A percentile compares a stretch with the other conserved stretches of the same genome.
Evolutionary conservation across 139 green algal genomes (phyloP).

Genomic region (Chlamydomonas eustigma): DNA sequence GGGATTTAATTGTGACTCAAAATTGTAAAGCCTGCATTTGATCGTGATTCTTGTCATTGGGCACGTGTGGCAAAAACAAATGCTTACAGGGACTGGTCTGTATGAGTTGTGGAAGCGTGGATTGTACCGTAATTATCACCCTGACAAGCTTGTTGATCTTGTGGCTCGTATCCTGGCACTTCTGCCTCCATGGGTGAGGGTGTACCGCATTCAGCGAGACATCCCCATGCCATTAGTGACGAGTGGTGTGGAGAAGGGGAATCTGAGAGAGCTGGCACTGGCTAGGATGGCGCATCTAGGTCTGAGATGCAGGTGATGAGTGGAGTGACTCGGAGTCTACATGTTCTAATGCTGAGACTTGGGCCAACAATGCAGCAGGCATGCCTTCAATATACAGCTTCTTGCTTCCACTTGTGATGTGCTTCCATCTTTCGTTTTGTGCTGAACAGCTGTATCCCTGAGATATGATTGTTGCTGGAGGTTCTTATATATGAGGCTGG

Average conservation of each 20-base stretch:
- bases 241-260: constrained; percentile 91
- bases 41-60: too few species aligned
- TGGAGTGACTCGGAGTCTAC: too few species aligned
- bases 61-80: neutral
- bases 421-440: too few species aligned
- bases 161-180: constrained; percentile 85
- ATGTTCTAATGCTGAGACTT: too few species aligned
- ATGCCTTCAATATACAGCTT: too few species aligned
- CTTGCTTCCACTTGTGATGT: too few species aligned
- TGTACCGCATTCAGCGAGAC: constrained; percentile 95
- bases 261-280: constrained; percentile 93
- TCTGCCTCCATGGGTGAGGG: constrained; percentile 87
- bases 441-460: too few species aligned
- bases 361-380: too few species aligned
- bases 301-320: constrained; percentile 60
- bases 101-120: constrained; percentile 98
- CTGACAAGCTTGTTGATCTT: constrained; percentile 89
- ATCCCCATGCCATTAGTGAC: constrained; percentile 98
- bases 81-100: constrained; percentile 75
- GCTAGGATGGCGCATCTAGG: constrained; percentile 86
- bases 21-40: too few species aligned
- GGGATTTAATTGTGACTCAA: too few species aligned
- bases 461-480: too few species aligned
- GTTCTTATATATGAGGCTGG: too few species aligned
- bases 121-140: constrained; percentile 87